Evolutionary conservation across 169 alveolate genomes (phyloP).

Genomic region (Eimeria zaria): DNA sequence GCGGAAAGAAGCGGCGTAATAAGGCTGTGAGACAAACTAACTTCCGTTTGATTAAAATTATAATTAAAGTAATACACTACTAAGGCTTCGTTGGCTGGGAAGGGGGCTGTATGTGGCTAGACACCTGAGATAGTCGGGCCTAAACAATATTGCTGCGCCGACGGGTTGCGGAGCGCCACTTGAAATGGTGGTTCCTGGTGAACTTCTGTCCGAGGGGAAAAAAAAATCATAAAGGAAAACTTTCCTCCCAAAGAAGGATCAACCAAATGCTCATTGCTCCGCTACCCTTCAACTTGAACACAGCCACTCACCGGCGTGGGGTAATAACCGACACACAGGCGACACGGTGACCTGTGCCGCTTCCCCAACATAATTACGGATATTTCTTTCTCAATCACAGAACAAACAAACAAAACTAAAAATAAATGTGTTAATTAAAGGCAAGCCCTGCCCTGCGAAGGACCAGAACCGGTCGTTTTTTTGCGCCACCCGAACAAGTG

Average conservation of each 20-base stretch:
- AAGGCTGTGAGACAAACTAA: not conserved
- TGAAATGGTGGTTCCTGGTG: not conserved
- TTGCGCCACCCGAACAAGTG: not conserved
- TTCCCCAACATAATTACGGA: not conserved
- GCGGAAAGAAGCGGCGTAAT: not conserved
- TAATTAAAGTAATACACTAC: not conserved
- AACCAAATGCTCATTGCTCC: not conserved
- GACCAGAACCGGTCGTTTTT: not conserved
- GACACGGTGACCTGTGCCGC: conserved; percentile 4
- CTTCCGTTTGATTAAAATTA: not conserved
- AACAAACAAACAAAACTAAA: not conserved
- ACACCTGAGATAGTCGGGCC: conserved; percentile 42
- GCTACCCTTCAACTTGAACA: not conserved
- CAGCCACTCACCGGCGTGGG: conserved; percentile 65
- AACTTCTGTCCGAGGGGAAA: not conserved
- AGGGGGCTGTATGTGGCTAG: not conserved
- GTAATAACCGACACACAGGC: conserved; percentile 53
- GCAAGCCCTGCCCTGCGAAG: not conserved
- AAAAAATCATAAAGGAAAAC: conserved; percentile 1
- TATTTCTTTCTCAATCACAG: not conserved
- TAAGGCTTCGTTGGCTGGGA: not conserved
- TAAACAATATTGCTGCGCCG: not conserved
- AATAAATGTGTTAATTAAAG: not conserved
- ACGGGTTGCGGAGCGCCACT: not conserved
- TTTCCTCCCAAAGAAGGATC: not conserved